phyloP scores from a whole-genome alignment of 176 grass and related monocot species.

The Avena insularis region DNA sequence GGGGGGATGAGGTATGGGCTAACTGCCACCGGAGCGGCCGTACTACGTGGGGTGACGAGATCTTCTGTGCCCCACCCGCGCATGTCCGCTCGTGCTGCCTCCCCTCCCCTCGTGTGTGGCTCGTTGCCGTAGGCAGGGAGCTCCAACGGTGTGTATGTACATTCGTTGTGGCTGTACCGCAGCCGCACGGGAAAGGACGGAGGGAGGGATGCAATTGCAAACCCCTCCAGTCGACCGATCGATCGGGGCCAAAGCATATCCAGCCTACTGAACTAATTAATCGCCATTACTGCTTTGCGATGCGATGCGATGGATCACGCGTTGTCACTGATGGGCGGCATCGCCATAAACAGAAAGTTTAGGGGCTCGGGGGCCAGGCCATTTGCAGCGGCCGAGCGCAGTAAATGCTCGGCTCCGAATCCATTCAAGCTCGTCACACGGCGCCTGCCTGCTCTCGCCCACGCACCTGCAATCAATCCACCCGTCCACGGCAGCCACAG shows the following conservation, averaged over 20 bases:
- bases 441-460: constrained; percentile 2
- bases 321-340: not conserved
- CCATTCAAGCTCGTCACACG: constrained; percentile 49
- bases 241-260: not conserved
- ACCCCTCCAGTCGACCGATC: not conserved
- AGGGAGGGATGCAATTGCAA: not conserved
- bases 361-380: not conserved
- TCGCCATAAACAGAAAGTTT: constrained; percentile 30
- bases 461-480: constrained; percentile 28
- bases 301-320: not conserved
- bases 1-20: constrained; percentile 30
- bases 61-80: constrained; percentile 21
- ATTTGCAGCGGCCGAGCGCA: not conserved
- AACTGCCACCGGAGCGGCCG: constrained; percentile 19
- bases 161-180: too few relatives aligned
- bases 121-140: too few relatives aligned
- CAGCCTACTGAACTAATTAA: not conserved
- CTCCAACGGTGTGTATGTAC: too few relatives aligned
- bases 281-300: not conserved
- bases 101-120: not conserved
- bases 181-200: too few relatives aligned
- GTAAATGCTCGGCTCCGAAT: not conserved
- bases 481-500: not conserved
- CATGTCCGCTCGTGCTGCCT: not conserved
- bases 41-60: not conserved